These are phyloP conservation scores for Macrophomina phaseolina DNA, from an alignment of 2,329 filamentous ascomycete genomes.

Conservation along the genomic window DNA sequence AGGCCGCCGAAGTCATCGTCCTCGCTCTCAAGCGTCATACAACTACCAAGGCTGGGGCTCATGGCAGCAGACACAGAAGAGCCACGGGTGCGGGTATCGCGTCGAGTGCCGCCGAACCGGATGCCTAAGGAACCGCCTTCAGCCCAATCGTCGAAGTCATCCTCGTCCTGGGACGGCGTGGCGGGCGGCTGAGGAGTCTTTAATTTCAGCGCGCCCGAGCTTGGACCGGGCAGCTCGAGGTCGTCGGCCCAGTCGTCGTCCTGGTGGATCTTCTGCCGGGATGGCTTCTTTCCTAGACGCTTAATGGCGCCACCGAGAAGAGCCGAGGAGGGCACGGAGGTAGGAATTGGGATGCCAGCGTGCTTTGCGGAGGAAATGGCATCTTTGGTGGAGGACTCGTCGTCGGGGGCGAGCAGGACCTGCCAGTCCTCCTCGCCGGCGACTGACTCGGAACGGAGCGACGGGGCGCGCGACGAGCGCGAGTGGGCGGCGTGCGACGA, in stretches of 20 bases:
- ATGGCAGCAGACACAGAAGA: constrained; percentile 87
- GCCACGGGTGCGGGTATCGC: constrained; percentile 78
- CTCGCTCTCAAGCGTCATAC: constrained; percentile 88
- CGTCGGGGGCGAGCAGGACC: constrained; percentile 80
- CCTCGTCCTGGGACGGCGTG: constrained; percentile 41
- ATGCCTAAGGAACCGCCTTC: constrained; percentile 92
- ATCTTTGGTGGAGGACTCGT: constrained; percentile 81
- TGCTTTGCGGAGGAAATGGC: constrained; percentile 86
- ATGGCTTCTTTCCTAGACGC: constrained; percentile 69
- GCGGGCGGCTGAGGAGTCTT: constrained; percentile 51
- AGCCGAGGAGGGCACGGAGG: constrained; percentile 85
- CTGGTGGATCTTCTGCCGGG: constrained; percentile 50
- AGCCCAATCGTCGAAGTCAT: constrained; percentile 83
- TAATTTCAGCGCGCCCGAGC: constrained; percentile 47
- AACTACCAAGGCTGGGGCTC: constrained; percentile 91
- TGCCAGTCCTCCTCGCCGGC: constrained; percentile 86
- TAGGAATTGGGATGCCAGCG: constrained; percentile 89
- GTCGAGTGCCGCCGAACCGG: constrained; percentile 82
- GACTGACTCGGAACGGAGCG: constrained; percentile 76
- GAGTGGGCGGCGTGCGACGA: constrained; percentile 58
- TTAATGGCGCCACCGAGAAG: constrained; percentile 93
- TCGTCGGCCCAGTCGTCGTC: constrained; percentile 60
- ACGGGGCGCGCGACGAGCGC: constrained; percentile 83
- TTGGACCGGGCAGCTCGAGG: constrained; percentile 51
- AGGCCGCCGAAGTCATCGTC: constrained; percentile 93